Evolutionary conservation across 2,329 filamentous ascomycete species (phyloP).

Genomic region (Hypoxylon sp.): DNA sequence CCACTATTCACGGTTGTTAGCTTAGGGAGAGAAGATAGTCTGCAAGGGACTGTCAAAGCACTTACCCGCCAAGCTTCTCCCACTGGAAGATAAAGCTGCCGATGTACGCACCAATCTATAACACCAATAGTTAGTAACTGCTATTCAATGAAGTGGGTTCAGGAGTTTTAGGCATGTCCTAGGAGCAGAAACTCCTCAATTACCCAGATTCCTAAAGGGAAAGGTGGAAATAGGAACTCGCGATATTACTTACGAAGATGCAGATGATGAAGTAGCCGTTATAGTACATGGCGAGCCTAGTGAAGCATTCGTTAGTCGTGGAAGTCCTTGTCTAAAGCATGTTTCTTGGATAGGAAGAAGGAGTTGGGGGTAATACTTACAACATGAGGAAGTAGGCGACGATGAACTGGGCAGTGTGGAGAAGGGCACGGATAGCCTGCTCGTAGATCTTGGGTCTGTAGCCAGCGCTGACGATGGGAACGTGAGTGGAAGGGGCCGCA

Average conservation of each 20-base stretch:
- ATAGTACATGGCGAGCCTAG: constrained; percentile 68
- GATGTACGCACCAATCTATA: constrained; percentile 75
- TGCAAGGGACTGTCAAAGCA: neutral
- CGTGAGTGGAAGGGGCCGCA: neutral
- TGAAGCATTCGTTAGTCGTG: constrained; percentile 6
- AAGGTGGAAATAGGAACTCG: too few species aligned
- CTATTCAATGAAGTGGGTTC: too few species aligned
- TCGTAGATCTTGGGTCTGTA: constrained; percentile 74
- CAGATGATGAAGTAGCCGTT: constrained; percentile 84
- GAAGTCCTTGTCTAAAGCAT: neutral
- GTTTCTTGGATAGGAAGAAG: neutral
- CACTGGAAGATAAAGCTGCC: constrained; percentile 82
- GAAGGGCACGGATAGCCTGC: constrained; percentile 74
- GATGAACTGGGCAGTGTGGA: constrained; percentile 80
- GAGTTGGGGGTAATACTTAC: constrained; percentile 40
- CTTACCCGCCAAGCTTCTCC: constrained; percentile 64
- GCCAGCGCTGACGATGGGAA: constrained; percentile 21
- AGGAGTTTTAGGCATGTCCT: too few species aligned
- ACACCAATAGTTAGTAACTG: too few species aligned
- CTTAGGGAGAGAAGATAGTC: neutral
- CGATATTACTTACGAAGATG: constrained; percentile 66
- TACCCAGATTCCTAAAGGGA: too few species aligned
- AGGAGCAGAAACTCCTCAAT: too few species aligned
- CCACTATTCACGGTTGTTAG: constrained; percentile 24
- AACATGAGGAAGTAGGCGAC: constrained; percentile 87